Evolutionary conservation across 495 filamentous ascomycete species (phyloP).

Genomic region (Tuber aestivum): DNA sequence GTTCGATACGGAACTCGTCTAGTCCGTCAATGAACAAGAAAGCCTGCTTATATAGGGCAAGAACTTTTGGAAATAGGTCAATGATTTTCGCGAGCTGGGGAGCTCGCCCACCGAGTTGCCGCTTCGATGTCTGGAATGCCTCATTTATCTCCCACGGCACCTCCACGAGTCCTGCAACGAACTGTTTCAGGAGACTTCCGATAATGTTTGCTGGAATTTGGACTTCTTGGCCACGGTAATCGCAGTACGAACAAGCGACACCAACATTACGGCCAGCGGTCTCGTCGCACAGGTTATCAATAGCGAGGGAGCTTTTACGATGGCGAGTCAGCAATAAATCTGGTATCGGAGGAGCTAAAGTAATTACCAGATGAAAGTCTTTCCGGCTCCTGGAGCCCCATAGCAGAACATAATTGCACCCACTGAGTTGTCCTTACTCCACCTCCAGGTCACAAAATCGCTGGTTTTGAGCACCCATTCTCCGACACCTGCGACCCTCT

Average conservation of each 20-base stretch:
- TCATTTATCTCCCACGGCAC: not conserved
- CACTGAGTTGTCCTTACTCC: not conserved
- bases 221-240: not conserved
- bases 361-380: not conserved
- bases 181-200: not conserved
- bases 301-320: not conserved
- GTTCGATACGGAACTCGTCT: constrained; percentile 14
- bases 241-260: not conserved
- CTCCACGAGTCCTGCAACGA: not conserved
- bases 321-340: not conserved
- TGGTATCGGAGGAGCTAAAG: not conserved
- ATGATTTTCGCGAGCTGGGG: not conserved
- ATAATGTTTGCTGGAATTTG: not conserved
- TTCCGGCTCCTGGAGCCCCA: not conserved
- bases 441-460: not conserved
- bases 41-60: not conserved
- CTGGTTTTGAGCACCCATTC: not conserved
- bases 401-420: not conserved
- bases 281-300: not conserved
- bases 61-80: not conserved
- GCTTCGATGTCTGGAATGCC: not conserved
- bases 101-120: not conserved
- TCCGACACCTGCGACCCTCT: not conserved
- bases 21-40: constrained; percentile 19
- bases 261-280: not conserved